Percentiles rank a stretch among this genome's conserved stretches.
phyloP scores from a whole-genome alignment of 2,329 filamentous ascomycete genomes.

The Aciculosporium take region DNA sequence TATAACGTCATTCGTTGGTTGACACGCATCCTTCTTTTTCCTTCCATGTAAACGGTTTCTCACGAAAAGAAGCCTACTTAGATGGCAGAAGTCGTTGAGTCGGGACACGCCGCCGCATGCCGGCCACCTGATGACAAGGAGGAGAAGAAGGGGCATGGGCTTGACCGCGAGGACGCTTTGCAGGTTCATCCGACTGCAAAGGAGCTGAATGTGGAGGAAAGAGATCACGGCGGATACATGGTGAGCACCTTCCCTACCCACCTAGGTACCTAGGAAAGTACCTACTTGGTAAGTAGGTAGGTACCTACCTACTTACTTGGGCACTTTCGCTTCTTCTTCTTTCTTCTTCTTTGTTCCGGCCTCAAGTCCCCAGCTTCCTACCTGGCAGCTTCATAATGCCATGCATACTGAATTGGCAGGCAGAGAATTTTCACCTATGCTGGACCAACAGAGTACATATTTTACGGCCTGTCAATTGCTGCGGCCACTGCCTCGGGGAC shows the following conservation, averaged over 20 bases:
- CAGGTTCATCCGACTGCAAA: no score
- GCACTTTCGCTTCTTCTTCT: no score
- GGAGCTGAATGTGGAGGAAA: background rate
- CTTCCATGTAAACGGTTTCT: no score
- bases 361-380: no score
- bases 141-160: background rate
- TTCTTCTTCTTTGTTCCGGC: background rate
- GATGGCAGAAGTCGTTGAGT: background rate
- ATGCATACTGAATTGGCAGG: background rate
- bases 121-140: background rate
- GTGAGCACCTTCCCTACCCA: no score
- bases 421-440: slow-evolving; percentile 20
- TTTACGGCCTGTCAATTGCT: slow-evolving; percentile 16
- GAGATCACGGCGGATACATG: slow-evolving; percentile 3
- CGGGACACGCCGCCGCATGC: background rate
- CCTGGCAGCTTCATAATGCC: no score
- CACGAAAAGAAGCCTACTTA: no score
- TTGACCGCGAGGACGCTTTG: background rate
- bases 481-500: slow-evolving; percentile 23
- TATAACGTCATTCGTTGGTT: no score
- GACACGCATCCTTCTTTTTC: no score
- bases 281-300: no score
- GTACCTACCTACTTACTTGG: no score
- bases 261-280: no score
- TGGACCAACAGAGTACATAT: slow-evolving; percentile 13